Evolutionary conservation across 2,329 filamentous ascomycete species (phyloP).

Genomic region (Emergomyces pasteurianus): DNA sequence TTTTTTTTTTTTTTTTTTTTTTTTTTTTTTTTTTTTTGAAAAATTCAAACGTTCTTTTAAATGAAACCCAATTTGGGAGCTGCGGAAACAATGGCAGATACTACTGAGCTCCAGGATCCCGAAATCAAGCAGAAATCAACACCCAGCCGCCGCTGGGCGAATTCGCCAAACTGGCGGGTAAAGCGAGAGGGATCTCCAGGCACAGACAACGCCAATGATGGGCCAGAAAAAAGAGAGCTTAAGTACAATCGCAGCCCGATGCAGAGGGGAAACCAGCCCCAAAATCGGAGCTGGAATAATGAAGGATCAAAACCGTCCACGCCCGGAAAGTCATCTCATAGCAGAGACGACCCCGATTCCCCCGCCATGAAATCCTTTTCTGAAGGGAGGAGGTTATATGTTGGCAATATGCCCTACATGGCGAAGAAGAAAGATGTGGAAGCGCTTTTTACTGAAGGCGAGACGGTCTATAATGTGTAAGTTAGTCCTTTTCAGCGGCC

Average conservation of each 20-base stretch:
- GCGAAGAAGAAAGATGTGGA: slow-evolving; percentile 42
- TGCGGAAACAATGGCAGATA: slow-evolving; percentile 1
- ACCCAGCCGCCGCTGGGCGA: slow-evolving; percentile 8
- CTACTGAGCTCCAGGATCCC: slow-evolving; percentile 4
- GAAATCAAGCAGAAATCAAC: slow-evolving; percentile 3
- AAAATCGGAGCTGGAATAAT: not conserved
- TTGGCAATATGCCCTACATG: slow-evolving; percentile 45
- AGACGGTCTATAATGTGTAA: slow-evolving; percentile 20
- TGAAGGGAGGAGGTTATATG: slow-evolving; percentile 38
- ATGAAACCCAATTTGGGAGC: not conserved
- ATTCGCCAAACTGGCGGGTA: slow-evolving; percentile 9
- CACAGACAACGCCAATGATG: not conserved
- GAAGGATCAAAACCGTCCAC: slow-evolving; percentile 1
- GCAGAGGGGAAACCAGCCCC: not conserved
- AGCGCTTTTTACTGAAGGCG: slow-evolving; percentile 33
- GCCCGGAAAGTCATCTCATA: slow-evolving; percentile 19
- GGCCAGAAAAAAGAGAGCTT: not conserved
- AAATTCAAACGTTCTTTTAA: not conserved
- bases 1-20: no score
- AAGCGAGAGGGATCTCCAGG: not conserved
- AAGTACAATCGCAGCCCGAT: slow-evolving; percentile 2
- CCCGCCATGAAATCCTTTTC: slow-evolving; percentile 18
- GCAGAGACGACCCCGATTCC: slow-evolving; percentile 5
- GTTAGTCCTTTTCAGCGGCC: slow-evolving; percentile 2
- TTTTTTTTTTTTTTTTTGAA: not conserved